These are phyloP conservation scores for Turritis glabra DNA, from an alignment of 345 rosid species.

Conservation along the genomic window DNA sequence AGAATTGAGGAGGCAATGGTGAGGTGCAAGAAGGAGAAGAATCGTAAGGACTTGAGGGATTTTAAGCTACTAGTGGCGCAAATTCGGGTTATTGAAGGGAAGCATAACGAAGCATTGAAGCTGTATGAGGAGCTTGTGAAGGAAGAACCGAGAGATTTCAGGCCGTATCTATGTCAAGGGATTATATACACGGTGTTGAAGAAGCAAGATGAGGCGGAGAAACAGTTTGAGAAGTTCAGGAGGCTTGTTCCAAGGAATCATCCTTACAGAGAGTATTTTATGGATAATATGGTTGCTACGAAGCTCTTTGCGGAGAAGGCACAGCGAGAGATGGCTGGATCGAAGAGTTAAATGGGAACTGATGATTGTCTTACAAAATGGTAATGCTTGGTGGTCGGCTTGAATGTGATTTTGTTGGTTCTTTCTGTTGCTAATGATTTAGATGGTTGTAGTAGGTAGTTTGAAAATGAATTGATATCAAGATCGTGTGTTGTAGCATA, in stretches of 20 bases:
- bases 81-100: slow-evolving; percentile 68
- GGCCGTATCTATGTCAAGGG: slow-evolving; percentile 91
- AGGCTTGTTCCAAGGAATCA: slow-evolving; percentile 83
- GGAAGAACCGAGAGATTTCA: slow-evolving; percentile 91
- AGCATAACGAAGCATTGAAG: slow-evolving; percentile 68
- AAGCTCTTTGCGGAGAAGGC: slow-evolving; percentile 66
- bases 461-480: not conserved
- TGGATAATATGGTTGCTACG: slow-evolving; percentile 69
- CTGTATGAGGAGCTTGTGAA: slow-evolving; percentile 75
- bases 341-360: slow-evolving; percentile 34
- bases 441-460: slow-evolving; percentile 31
- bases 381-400: slow-evolving; percentile 3
- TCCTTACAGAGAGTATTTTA: slow-evolving; percentile 79
- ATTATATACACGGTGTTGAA: slow-evolving; percentile 72
- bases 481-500: slow-evolving; percentile 7
- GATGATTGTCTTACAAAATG: not conserved
- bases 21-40: slow-evolving; percentile 74
- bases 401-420: slow-evolving; percentile 11
- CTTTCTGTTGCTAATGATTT: not conserved
- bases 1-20: slow-evolving; percentile 69
- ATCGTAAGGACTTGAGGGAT: slow-evolving; percentile 61
- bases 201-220: slow-evolving; percentile 84
- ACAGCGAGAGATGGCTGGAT: slow-evolving; percentile 48
- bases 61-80: slow-evolving; percentile 82
- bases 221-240: slow-evolving; percentile 74